Percentiles rank a stretch among this genome's conserved stretches.
Evolutionary conservation across 2,329 filamentous ascomycete genomes (phyloP).

Genomic region (Aaosphaeria arxii): DNA sequence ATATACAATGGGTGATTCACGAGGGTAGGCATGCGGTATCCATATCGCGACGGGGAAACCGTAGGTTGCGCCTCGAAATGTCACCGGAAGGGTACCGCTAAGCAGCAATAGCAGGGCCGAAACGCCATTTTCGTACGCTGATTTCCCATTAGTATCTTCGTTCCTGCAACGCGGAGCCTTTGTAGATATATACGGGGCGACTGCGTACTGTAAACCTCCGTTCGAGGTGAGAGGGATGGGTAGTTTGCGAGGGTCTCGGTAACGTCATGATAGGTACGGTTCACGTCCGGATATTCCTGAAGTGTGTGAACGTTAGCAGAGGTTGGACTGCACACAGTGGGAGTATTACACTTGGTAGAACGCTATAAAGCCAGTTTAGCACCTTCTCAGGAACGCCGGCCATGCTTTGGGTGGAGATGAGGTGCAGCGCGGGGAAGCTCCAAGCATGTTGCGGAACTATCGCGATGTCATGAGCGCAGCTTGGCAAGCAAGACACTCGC

Average conservation of each 20-base stretch:
- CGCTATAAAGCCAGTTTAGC: conserved; percentile 92
- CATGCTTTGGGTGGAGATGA: conserved; percentile 38
- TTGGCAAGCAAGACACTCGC: background rate
- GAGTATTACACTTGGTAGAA: conserved; percentile 57
- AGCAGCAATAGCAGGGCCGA: conserved; percentile 85
- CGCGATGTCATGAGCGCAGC: background rate
- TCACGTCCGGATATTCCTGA: conserved; percentile 90
- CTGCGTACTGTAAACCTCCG: conserved; percentile 86
- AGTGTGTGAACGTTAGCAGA: conserved; percentile 1
- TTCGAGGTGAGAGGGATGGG: conserved; percentile 76
- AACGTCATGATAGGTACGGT: conserved; percentile 88
- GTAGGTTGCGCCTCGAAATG: conserved; percentile 85
- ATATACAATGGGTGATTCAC: conserved; percentile 81
- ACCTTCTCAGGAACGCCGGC: conserved; percentile 80
- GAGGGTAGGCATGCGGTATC: conserved; percentile 87
- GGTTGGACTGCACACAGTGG: background rate
- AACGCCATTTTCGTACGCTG: conserved; percentile 84
- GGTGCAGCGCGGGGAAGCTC: conserved; percentile 25
- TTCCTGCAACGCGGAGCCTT: conserved; percentile 1
- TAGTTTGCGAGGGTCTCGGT: conserved; percentile 77
- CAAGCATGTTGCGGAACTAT: conserved; percentile 4
- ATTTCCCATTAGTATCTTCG: conserved; percentile 15
- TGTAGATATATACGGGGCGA: background rate
- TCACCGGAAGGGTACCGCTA: conserved; percentile 83
- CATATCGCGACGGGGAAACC: conserved; percentile 90